Conservation (phyloP, 495 filamentous ascomycete genomes). For the Lasiosphaeria hispida region DNA sequence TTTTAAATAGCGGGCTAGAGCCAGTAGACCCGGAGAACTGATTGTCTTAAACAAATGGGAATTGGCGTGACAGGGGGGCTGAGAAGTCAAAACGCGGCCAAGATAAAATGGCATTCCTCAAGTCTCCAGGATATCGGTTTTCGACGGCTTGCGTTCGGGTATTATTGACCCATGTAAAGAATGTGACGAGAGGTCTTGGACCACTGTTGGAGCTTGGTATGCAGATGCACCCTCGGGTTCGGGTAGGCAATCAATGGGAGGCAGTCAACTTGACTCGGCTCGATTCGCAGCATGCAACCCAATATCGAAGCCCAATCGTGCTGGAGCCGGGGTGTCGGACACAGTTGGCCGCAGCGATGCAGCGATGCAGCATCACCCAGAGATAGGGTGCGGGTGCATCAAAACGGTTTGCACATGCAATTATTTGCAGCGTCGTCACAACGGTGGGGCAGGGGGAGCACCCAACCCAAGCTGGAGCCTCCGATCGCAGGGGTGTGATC, state of each 20-base stretch:
- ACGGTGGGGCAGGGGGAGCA: constrained; percentile 15
- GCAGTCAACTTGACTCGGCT: background rate
- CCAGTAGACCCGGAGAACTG: background rate
- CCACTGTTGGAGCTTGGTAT: background rate
- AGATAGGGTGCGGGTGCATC: background rate
- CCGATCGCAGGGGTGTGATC: too few relatives aligned
- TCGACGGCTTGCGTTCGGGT: background rate
- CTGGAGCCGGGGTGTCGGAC: too few relatives aligned
- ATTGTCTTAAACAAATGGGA: background rate
- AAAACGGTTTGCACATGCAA: constrained; percentile 19
- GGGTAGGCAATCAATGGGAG: background rate
- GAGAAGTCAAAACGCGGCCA: background rate
- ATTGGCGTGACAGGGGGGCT: background rate
- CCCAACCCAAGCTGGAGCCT: too few relatives aligned
- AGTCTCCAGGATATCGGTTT: background rate
- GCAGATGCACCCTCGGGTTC: background rate
- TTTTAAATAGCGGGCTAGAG: background rate
- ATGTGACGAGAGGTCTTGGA: background rate
- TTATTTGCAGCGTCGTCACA: constrained; percentile 17
- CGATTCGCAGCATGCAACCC: background rate
- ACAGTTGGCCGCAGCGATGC: too few relatives aligned
- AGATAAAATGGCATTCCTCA: constrained; percentile 2
- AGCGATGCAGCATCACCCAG: too few relatives aligned
- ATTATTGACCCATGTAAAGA: background rate
- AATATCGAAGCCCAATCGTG: background rate